Base-by-base conservation (phyloP, 192 early-diverging fungal genomes). In the Coemansia sp. region DNA sequence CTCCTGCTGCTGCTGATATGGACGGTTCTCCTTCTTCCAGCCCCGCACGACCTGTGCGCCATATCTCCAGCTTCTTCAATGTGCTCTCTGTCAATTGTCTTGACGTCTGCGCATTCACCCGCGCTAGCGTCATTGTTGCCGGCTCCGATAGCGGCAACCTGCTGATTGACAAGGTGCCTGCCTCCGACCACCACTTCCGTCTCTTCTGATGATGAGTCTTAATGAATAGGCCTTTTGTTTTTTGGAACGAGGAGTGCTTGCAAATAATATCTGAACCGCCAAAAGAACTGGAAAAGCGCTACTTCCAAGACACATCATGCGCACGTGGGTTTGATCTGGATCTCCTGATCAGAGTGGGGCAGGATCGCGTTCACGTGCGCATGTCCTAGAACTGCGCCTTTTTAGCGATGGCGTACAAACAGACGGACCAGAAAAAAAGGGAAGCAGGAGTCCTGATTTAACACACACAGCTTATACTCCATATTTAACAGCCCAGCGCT, bases 61-160 rank as follows among this genome's bases (percentile, higher is more conserved):
- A 40, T 10, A 37, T 85, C 61, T 69, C 67, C 1, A 74, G 67
- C 61, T 70, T 79, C 56, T 79, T 82, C 67, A 85, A 85, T 25
- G 65, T 65, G 7, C 58, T 82, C 20, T 70, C 76, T 2, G 59
- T 85, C 41, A 82, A 76, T 64, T 77, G 79, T 67, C 58, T 85
- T 32, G 80, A 85, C 43, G 62, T 76, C 37, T 81, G 79, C 19
- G 74, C 76, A 10, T 75, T 67, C 22, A 76, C 76, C 13, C 61
- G 74, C 37, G 57, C 75, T 2, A 65, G 61, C 32, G 16, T 83
- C 40, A 58, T 85, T 5, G 70, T 83, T 56, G 84, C 84, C 10
- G 84, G 84, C 42, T 77, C 84, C 1, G 80, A 83, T 58, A 79
- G 76, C 51, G 80, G 73, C 25, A 85, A 83, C 54, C 38, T 85